These are phyloP conservation scores for Trichophyton rubrum DNA, from an alignment of 2,329 filamentous ascomycete genomes.

Conservation along the genomic window DNA sequence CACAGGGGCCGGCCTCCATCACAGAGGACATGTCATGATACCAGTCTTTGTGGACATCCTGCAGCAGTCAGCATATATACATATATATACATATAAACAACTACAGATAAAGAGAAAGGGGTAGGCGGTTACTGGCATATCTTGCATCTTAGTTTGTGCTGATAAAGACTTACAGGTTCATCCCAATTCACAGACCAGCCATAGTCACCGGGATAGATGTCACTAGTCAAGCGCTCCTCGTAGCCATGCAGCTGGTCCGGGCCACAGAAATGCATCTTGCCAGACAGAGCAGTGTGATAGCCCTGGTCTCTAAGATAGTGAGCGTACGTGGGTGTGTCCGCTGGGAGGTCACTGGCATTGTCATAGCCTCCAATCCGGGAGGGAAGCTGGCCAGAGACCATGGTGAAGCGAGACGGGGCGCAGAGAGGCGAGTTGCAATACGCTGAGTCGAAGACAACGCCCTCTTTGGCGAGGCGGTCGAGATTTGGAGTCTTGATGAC, in stretches of 20 bases:
- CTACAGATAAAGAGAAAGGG: not conserved
- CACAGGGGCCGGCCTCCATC: constrained; percentile 74
- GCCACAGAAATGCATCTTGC: constrained; percentile 91
- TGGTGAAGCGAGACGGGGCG: constrained; percentile 82
- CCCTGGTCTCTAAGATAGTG: constrained; percentile 76
- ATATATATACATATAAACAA: not conserved
- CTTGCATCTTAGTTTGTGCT: too few relatives aligned
- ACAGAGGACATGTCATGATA: constrained; percentile 95
- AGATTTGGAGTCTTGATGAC: constrained; percentile 88
- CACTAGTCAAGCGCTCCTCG: constrained; percentile 80
- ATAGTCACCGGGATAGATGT: constrained; percentile 90
- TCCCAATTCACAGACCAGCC: constrained; percentile 97
- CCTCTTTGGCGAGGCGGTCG: constrained; percentile 64
- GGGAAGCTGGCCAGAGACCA: constrained; percentile 84
- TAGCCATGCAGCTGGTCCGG: constrained; percentile 85
- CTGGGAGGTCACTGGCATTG: constrained; percentile 73
- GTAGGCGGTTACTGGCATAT: not conserved
- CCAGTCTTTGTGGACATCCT: constrained; percentile 63
- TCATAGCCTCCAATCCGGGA: constrained; percentile 88
- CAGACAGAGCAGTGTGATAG: constrained; percentile 81
- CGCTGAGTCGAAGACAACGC: constrained; percentile 83
- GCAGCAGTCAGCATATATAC: not conserved
- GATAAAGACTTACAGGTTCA: constrained; percentile 46
- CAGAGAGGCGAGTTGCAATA: constrained; percentile 92
- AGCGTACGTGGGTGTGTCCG: constrained; percentile 79